Evolutionary conservation across 257 asterid species (phyloP).

Genomic region (Solanum paucissectum): DNA sequence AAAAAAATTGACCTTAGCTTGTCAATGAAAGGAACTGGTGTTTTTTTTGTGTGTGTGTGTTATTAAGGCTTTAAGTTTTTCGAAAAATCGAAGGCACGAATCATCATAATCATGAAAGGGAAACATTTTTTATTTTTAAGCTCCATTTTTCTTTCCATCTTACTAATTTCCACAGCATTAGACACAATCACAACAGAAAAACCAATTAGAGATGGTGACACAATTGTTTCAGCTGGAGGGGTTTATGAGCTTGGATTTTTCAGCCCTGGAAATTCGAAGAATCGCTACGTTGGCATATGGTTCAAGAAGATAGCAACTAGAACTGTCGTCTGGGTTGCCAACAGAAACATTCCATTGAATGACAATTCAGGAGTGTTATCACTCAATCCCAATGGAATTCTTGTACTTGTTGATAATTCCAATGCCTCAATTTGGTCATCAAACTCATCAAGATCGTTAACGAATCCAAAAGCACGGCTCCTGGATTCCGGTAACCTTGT

Average conservation of each 20-base stretch:
- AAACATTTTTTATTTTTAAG: not conserved
- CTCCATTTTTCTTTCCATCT: not conserved
- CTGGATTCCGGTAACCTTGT: constrained; percentile 9
- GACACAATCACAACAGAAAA: not conserved
- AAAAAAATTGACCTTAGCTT: not conserved
- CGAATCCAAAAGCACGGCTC: not conserved
- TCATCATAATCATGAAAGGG: not conserved
- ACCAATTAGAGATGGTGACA: not conserved
- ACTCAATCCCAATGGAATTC: not conserved
- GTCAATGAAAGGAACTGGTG: not conserved
- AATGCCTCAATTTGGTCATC: constrained; percentile 2
- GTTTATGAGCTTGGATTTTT: constrained; percentile 1
- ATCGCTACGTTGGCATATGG: not conserved
- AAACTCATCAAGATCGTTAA: not conserved
- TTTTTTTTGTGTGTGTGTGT: not conserved
- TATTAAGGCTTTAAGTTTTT: not conserved
- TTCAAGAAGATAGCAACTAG: not conserved
- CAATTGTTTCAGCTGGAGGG: not conserved
- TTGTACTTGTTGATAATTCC: not conserved
- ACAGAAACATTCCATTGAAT: not conserved
- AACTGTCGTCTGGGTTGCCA: constrained; percentile 14
- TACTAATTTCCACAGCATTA: not conserved
- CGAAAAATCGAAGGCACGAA: not conserved
- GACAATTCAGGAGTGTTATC: not conserved
- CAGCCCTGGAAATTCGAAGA: not conserved